Evolutionary conservation across 176 grass and related monocot genomes (phyloP), one percentile per base, ranked within the genome.

Genomic region (Oryza rufipogon): DNA sequence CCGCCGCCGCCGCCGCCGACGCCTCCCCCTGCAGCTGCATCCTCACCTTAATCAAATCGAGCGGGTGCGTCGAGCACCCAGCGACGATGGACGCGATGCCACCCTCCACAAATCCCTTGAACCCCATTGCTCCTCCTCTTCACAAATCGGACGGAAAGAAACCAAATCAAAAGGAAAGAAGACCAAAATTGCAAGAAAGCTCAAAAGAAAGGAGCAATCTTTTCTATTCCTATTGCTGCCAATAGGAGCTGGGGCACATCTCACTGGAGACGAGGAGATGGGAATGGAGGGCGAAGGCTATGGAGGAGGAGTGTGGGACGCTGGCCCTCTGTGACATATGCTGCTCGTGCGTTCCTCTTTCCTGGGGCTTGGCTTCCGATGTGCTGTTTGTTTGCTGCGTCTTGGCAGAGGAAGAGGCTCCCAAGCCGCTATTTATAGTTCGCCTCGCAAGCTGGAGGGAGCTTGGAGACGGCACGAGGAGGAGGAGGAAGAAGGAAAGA

Each of bases 261-360:
- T 98, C 93, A 86, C 93, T 93, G 91, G 91, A 95, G 13, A 97
- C 90, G 7, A 97, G 92, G 90, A 94, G 90, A 73, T 94, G 95
- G 74, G 92, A 97, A 85, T 97, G 95, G 88, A 87, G 88, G 75
- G 90, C 87, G 95, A 91, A 92, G 79, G 95, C 95, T 86, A 94
- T 88, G 66, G 20, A 74, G 83, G 92, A 89, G 66, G 81, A 97
- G 77, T 97, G 95, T 84, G 92, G 95, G 77, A 97, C 92, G 95
- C 75, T 92, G 64, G 84, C 33, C 46, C 95, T 81, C 71, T 97
- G 92, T 91, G 92, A 94, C 95, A 97, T 94, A 92, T 84, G 95
- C 85, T 79, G 79, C 64, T 52, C 70, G 61, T 84, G 75, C 80
- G 36, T 83, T 79, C 23, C 69, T 63, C 36, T 15, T 68, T 49